Base-by-base conservation (phyloP, 2,329 filamentous ascomycete genomes). In the Pseudocercospora fijiensis region DNA sequence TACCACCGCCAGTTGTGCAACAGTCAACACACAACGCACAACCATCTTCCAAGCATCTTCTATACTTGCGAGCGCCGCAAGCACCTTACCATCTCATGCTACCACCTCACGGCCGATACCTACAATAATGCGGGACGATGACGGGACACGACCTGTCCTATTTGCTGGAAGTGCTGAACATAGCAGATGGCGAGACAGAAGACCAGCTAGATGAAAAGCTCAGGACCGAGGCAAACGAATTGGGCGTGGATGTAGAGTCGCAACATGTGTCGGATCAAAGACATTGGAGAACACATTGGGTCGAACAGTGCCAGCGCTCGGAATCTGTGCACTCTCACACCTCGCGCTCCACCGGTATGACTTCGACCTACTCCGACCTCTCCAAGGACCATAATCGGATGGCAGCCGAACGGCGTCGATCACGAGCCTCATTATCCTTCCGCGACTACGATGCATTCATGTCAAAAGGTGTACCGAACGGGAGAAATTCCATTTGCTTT, bases 401-500 rank as follows among this genome's bases (percentile, higher is more conserved):
- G 37, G 59, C 57, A 11, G 41, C 41, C n/a, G 47, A 49, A 1
- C 57, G 64, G 18, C 55, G 61, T 22, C 66, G 63, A 9, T 74
- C 69, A 11, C 64, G 66, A 57, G 63, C 70, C 13, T 73, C 74
- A 10, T 65, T 74, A 8, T 76, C 72, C 3, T 71, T 75, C 56
- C 71, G 69, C 52, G 74, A 76, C 60, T 76, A 76, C 58, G 75
- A 76, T 63, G 69, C 69, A 4, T 73, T 75, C 60, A 61, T 77
- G 20, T 66, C 70, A 13, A 67, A 71, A 24, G 70, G 72, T 5
- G 65, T 65, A 7, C 60, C 67, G 8, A 63, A 70, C 27, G 70
- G 68, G 18, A 64, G 70, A 37, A 62, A 71, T 16, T 75, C 73
- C 7, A 61, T 73, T 3, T 72, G 69, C 11, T 72, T 73, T 63